Evolutionary conservation across 2,329 filamentous ascomycete species (phyloP).

Genomic region (Calonectria hawksworthii): DNA sequence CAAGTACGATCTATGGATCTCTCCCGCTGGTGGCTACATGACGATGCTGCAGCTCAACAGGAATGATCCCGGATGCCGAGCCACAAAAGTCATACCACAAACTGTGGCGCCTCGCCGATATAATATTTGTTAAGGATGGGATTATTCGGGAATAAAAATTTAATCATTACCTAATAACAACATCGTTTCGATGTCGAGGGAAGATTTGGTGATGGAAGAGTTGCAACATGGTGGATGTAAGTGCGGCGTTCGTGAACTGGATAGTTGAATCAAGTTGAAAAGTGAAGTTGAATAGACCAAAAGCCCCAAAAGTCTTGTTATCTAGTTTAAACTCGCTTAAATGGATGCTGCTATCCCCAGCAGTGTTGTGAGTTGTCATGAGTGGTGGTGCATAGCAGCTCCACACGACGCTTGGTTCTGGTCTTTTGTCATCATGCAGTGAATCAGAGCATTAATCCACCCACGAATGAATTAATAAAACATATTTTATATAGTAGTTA

Average conservation of each 20-base stretch:
- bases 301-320: neutral
- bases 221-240: neutral
- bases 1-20: neutral
- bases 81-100: neutral
- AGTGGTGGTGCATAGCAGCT: neutral
- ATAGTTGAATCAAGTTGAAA: neutral
- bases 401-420: neutral
- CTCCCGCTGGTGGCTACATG: neutral
- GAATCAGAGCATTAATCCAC: neutral
- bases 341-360: neutral
- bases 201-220: neutral
- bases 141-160: conserved; percentile 4
- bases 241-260: neutral
- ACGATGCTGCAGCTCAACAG: neutral
- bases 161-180: neutral
- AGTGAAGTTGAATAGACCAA: neutral
- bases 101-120: neutral
- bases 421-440: neutral
- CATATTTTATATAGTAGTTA: neutral
- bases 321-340: neutral
- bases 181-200: neutral
- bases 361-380: neutral
- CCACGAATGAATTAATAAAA: neutral
- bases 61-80: neutral
- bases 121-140: neutral